phyloP scores from a whole-genome alignment of 2,329 filamentous ascomycete genomes.

The Cercospora sojina region DNA sequence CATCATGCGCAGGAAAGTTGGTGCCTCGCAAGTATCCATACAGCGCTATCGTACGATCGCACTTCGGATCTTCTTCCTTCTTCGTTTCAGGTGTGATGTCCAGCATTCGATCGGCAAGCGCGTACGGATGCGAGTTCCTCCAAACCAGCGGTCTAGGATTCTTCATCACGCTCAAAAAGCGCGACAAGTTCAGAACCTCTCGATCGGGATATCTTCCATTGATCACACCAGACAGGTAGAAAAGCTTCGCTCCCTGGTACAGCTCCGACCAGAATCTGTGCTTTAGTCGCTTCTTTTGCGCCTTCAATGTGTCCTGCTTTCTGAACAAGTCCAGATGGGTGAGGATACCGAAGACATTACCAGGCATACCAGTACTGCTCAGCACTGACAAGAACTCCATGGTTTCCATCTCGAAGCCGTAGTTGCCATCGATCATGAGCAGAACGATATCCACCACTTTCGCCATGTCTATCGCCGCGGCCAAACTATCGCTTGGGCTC shows the following conservation, averaged over 20 bases:
- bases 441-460: conserved; percentile 97
- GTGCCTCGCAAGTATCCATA: conserved; percentile 94
- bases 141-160: conserved; percentile 94
- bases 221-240: conserved; percentile 93
- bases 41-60: conserved; percentile 84
- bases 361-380: conserved; percentile 93
- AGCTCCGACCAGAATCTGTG: conserved; percentile 95
- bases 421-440: conserved; percentile 98
- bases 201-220: conserved; percentile 96
- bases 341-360: conserved; percentile 95
- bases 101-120: conserved; percentile 87
- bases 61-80: conserved; percentile 83
- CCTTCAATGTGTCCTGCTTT: conserved; percentile 86
- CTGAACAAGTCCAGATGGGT: conserved; percentile 95
- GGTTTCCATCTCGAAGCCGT: conserved; percentile 99
- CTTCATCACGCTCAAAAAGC: conserved; percentile 98
- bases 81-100: conserved; percentile 92
- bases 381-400: conserved; percentile 98
- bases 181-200: conserved; percentile 90
- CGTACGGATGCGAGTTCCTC: conserved; percentile 94
- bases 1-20: conserved; percentile 83
- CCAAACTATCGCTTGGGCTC: conserved; percentile 89
- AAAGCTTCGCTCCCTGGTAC: conserved; percentile 94
- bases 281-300: conserved; percentile 95
- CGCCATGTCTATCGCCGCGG: conserved; percentile 93